Percentiles rank a stretch among this genome's conserved stretches.
phyloP scores from a whole-genome alignment of 768 basidiomycete genomes.

The Tulasnella sp. region DNA sequence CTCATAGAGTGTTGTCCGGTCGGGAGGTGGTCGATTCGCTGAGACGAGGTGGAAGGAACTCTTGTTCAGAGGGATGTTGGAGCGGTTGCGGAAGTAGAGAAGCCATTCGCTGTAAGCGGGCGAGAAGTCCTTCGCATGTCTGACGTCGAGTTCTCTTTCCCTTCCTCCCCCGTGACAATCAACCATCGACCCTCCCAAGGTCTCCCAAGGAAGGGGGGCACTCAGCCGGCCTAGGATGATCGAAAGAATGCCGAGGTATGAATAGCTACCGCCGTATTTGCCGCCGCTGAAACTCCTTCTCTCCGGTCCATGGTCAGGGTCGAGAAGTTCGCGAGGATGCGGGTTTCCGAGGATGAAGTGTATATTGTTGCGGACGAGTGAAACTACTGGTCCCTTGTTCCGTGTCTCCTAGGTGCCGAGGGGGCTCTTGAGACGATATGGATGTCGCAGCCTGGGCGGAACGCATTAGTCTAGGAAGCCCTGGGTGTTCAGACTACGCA shows the following conservation, averaged over 20 bases:
- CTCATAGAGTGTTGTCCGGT: background rate
- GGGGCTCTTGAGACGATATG: too few species aligned
- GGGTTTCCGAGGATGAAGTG: background rate
- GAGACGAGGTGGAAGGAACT: background rate
- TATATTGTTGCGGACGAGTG: background rate
- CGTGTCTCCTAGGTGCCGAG: background rate
- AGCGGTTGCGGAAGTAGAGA: background rate
- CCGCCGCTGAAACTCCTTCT: background rate
- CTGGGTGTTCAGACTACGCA: too few species aligned
- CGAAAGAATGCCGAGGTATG: background rate
- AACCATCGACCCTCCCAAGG: background rate
- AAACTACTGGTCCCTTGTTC: background rate
- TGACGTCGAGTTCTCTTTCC: background rate
- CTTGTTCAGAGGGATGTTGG: background rate
- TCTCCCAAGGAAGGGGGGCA: background rate
- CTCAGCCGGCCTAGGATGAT: too few species aligned
- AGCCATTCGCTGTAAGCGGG: background rate
- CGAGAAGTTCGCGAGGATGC: background rate
- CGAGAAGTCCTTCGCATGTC: background rate
- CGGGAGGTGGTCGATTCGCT: background rate
- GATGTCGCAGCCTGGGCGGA: too few species aligned
- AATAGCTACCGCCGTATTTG: background rate
- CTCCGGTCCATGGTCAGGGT: background rate
- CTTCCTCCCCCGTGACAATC: background rate
- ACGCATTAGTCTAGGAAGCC: too few species aligned